These are phyloP conservation scores for Blastocystis sp. DNA, from an alignment of 352 stramenopile species.

Conservation along the genomic window DNA sequence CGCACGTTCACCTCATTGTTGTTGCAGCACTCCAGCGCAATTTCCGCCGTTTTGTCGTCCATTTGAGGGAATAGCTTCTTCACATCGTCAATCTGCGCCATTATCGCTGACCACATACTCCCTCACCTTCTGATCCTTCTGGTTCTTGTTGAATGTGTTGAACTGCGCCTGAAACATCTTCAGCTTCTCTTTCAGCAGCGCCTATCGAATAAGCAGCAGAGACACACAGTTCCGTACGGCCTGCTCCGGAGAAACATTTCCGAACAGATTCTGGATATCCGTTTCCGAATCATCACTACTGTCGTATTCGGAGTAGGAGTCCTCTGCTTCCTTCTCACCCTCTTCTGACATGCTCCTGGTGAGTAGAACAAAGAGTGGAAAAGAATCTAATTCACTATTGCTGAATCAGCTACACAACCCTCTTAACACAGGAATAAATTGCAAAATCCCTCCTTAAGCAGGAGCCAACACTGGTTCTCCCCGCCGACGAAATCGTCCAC, in stretches of 20 bases:
- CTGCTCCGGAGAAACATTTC: not conserved
- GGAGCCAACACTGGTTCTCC: constrained; percentile 50
- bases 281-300: not conserved
- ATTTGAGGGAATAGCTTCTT: constrained; percentile 28
- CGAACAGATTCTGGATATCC: not conserved
- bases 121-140: constrained; percentile 43
- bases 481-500: constrained; percentile 36
- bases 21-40: constrained; percentile 47
- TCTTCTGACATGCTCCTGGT: not conserved
- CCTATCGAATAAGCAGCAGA: constrained; percentile 16
- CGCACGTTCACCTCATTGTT: constrained; percentile 36
- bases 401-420: not conserved
- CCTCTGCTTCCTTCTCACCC: not conserved
- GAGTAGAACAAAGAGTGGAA: not conserved
- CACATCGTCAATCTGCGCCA: constrained; percentile 43
- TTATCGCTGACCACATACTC: not conserved
- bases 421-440: constrained; percentile 36
- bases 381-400: not conserved
- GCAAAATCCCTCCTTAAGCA: constrained; percentile 55
- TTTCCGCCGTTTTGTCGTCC: not conserved
- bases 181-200: constrained; percentile 31
- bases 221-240: not conserved
- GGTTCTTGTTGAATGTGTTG: constrained; percentile 53
- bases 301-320: not conserved
- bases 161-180: constrained; percentile 20